A percentile compares a stretch with the other conserved stretches of the same genome.
Conservation (phyloP, 768 basidiomycete species). For the Hygrophorus russula region DNA sequence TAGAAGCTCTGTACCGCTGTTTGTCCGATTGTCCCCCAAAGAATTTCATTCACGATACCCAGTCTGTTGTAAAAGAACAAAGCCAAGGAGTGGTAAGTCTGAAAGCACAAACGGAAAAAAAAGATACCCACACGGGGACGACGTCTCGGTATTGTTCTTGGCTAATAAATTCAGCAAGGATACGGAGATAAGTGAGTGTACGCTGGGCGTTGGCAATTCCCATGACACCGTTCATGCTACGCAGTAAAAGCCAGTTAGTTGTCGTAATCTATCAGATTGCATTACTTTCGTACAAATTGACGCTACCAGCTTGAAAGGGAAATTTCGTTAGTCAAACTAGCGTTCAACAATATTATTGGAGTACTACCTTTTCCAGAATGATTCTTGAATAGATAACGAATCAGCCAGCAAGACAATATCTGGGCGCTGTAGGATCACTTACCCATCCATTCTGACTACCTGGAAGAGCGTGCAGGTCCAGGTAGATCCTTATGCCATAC, state of each 20-base stretch:
- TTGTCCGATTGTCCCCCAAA: slow-evolving; percentile 46
- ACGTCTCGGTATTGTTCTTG: slow-evolving; percentile 71
- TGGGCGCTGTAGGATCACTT: slow-evolving; percentile 6
- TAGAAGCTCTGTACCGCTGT: slow-evolving; percentile 30
- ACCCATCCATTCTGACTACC: slow-evolving; percentile 82
- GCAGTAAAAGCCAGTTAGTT: slow-evolving; percentile 6
- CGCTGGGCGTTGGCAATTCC: slow-evolving; percentile 84
- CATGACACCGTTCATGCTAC: slow-evolving; percentile 67
- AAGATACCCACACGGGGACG: slow-evolving; percentile 41
- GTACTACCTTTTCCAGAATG: slow-evolving; percentile 38
- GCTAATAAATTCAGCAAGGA: slow-evolving; percentile 75
- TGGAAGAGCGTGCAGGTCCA: slow-evolving; percentile 66
- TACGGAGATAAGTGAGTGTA: slow-evolving; percentile 70
- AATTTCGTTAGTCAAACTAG: slow-evolving; percentile 15
- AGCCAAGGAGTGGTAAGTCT: background rate
- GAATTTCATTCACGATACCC: slow-evolving; percentile 57
- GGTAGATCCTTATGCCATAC: slow-evolving; percentile 81
- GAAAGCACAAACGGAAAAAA: slow-evolving; percentile 5
- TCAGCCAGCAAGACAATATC: background rate
- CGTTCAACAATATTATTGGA: background rate
- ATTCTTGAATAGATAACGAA: slow-evolving; percentile 19
- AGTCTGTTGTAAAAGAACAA: slow-evolving; percentile 18
- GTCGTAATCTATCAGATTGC: slow-evolving; percentile 5
- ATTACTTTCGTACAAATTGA: slow-evolving; percentile 45
- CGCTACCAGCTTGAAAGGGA: slow-evolving; percentile 29